Conservation (phyloP, 306 rosid genomes). For the Benincasa hispida region DNA sequence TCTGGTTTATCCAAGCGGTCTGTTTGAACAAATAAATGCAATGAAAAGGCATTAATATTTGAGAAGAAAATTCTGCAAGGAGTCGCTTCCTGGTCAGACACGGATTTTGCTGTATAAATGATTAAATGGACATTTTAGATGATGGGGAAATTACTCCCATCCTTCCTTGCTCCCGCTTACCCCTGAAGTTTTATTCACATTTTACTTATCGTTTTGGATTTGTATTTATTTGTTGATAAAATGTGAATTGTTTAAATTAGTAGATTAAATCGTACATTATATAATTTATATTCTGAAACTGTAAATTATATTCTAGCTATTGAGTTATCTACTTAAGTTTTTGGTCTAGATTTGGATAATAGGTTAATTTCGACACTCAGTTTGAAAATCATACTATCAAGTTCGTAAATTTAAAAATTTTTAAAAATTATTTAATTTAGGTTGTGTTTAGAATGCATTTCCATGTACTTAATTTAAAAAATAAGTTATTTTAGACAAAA, state of each 20-base stretch:
- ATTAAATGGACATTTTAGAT: background rate
- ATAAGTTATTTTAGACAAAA: too few species aligned
- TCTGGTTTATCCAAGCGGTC: background rate
- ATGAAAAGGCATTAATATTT: background rate
- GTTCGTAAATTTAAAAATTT: too few species aligned
- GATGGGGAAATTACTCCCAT: background rate
- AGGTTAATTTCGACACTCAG: background rate
- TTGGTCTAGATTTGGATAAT: too few species aligned
- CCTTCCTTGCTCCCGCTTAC: background rate
- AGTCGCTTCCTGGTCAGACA: background rate
- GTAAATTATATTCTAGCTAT: too few species aligned
- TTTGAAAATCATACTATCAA: too few species aligned
- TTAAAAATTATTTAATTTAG: too few species aligned
- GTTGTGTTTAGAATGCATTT: too few species aligned
- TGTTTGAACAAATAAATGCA: background rate
- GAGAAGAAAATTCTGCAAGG: background rate
- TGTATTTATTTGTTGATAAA: background rate
- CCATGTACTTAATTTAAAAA: too few species aligned
- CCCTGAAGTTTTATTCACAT: background rate
- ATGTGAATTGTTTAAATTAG: background rate
- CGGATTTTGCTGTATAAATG: background rate
- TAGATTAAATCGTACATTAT: background rate
- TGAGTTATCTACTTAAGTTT: too few species aligned
- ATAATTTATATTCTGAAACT: background rate
- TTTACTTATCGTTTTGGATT: background rate